These are phyloP conservation scores for Tetragonia tetragonoides DNA, from an alignment of 148 eudicot genomes.

Conservation along the genomic window DNA sequence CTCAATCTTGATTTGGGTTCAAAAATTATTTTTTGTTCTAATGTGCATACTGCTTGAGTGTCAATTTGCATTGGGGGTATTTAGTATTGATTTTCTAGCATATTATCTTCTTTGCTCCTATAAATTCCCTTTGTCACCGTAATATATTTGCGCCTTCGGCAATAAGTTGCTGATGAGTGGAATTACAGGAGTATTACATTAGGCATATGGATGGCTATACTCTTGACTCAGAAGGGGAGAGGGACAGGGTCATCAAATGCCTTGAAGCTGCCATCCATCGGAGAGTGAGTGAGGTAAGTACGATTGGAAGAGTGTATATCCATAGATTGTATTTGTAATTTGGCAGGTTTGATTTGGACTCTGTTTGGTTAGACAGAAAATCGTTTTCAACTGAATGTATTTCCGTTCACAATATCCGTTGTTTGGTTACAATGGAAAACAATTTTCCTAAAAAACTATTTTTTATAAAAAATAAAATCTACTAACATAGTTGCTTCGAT, in stretches of 20 bases:
- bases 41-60: constrained; percentile 1
- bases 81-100: constrained; percentile 1
- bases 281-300: constrained; percentile 65
- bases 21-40: neutral
- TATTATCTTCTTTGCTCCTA: constrained; percentile 1
- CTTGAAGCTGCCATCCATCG: constrained; percentile 83
- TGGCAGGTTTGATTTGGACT: too few species aligned
- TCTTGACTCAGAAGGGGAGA: constrained; percentile 60
- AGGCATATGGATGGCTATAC: constrained; percentile 70
- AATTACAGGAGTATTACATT: constrained; percentile 69
- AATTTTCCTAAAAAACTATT: too few species aligned
- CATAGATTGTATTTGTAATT: neutral
- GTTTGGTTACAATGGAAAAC: too few species aligned
- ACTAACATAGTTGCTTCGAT: too few species aligned
- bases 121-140: neutral
- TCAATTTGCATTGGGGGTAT: neutral
- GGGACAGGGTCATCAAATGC: constrained; percentile 66
- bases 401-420: too few species aligned
- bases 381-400: too few species aligned
- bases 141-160: neutral
- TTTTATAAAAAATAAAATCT: too few species aligned
- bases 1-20: constrained; percentile 14
- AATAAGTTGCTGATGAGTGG: constrained; percentile 13
- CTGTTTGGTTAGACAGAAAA: too few species aligned
- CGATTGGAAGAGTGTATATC: neutral